Base-by-base conservation (phyloP, 2,329 filamentous ascomycete genomes). In the Apiospora aurea region DNA sequence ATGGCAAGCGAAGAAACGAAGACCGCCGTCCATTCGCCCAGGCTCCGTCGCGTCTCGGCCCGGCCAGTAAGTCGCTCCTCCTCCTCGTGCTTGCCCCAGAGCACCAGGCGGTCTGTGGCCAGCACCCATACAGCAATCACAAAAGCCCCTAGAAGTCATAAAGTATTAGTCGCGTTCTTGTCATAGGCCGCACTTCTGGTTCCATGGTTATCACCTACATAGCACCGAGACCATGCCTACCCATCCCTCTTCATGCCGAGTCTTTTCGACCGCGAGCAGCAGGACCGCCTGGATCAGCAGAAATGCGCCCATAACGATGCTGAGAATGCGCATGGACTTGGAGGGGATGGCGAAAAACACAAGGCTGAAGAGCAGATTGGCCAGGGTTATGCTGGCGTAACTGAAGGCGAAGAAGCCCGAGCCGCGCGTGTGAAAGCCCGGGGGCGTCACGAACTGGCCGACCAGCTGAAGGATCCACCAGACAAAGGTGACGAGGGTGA, bases 381-480 rank as follows among this genome's bases (percentile, higher is more conserved):
- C 90, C 41, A 94, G 84, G 0, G 95, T 92, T 73, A 98, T 82
- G 69, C 91, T 94, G 6, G 94, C 91, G 82, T 93, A 98, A 74
- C 92, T 89, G 79, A 97, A 97, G 72, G 94, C 90, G 81, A 94
- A 94, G 88, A 97, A 99, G 51, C 94, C 94, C n/a, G 95, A 96
- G 6, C 96, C 96, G 70, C 94, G 91, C 13, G 91, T 93, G 80
- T 96, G 91, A 80, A 98, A 91, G 67, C 92, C 92, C 0, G 96
- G 96, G 18, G 95, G 95, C 70, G 94, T 97, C 76, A 97, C 91
- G 83, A 99, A 99, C 75, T 93, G 91, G 71, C 94, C 94, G 21
- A 98, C 90, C n/a, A 99, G 87, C 46, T 97, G 86, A 70, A 98
- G 82, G 13, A 94, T 88, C 96, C 96, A 98, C 96, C 96, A 98